Evolutionary conservation across 2,329 filamentous ascomycete species (phyloP).

Genomic region (Didymella segeticola): DNA sequence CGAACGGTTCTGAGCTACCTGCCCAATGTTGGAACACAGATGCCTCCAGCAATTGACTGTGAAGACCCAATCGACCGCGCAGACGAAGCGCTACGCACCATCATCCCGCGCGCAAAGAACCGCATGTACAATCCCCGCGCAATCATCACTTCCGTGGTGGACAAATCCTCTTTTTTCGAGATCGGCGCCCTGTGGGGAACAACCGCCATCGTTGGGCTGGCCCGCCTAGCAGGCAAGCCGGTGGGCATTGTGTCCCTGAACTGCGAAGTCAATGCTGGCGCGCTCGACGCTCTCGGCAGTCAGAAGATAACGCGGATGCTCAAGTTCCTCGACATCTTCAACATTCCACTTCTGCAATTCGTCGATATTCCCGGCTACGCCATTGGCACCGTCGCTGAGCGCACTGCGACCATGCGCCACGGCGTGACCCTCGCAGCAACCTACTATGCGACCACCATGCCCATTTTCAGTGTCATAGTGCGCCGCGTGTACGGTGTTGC

Average conservation of each 20-base stretch:
- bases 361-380: constrained; percentile 68
- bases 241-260: constrained; percentile 67
- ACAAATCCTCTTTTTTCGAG: constrained; percentile 66
- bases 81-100: constrained; percentile 58
- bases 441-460: constrained; percentile 68
- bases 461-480: constrained; percentile 69
- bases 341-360: constrained; percentile 68
- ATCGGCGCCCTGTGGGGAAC: constrained; percentile 69
- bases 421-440: constrained; percentile 67
- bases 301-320: constrained; percentile 67
- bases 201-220: constrained; percentile 67
- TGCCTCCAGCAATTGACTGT: constrained; percentile 58
- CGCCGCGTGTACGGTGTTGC: constrained; percentile 69
- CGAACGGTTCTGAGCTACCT: constrained; percentile 64
- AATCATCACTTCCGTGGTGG: constrained; percentile 65
- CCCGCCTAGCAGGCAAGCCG: constrained; percentile 62
- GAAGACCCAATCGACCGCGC: constrained; percentile 59
- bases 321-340: constrained; percentile 71
- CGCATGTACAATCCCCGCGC: constrained; percentile 67
- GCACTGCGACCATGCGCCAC: constrained; percentile 69
- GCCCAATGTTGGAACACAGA: constrained; percentile 62
- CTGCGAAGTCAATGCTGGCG: constrained; percentile 66
- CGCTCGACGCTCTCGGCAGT: constrained; percentile 65
- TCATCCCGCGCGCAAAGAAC: constrained; percentile 64
- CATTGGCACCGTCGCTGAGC: constrained; percentile 68